These are phyloP conservation scores for Fennellomyces sp. DNA, from an alignment of 371 early-diverging fungal species.

Conservation along the genomic window DNA sequence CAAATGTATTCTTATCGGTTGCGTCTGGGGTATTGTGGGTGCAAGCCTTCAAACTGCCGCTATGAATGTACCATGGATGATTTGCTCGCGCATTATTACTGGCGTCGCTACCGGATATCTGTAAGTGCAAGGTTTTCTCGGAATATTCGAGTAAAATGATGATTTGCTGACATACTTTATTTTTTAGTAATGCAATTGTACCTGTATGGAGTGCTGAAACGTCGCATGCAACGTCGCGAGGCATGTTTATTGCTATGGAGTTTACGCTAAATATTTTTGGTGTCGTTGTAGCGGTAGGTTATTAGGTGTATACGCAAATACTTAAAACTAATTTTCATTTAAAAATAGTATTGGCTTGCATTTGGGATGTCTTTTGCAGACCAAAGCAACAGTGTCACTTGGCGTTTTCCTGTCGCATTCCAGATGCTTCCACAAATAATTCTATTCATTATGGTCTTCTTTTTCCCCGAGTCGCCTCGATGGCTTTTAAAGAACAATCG, in stretches of 20 bases:
- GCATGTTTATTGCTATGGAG: constrained; percentile 41
- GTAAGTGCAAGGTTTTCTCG: constrained; percentile 15
- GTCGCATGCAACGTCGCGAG: constrained; percentile 39
- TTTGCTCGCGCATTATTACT: constrained; percentile 44
- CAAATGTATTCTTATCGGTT: constrained; percentile 29
- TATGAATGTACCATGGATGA: constrained; percentile 31
- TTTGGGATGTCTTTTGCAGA: constrained; percentile 32
- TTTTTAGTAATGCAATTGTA: constrained; percentile 39
- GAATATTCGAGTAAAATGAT: not conserved
- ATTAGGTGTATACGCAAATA: not conserved
- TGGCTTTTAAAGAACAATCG: constrained; percentile 40
- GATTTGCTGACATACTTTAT: not conserved
- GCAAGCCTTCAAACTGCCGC: constrained; percentile 34
- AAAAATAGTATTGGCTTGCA: constrained; percentile 35
- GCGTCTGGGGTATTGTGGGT: constrained; percentile 28
- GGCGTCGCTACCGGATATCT: constrained; percentile 50
- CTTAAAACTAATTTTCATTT: not conserved
- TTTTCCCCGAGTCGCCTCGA: constrained; percentile 41
- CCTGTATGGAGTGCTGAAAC: constrained; percentile 53
- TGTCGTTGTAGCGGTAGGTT: constrained; percentile 36
- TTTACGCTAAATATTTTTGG: constrained; percentile 48
- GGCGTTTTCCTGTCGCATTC: constrained; percentile 47
- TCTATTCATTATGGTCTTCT: constrained; percentile 29
- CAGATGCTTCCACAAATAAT: constrained; percentile 39
- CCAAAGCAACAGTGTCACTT: constrained; percentile 31